Evolutionary conservation across 2,329 filamentous ascomycete genomes (phyloP).

Genomic region (Teratosphaeria epicoccoides): DNA sequence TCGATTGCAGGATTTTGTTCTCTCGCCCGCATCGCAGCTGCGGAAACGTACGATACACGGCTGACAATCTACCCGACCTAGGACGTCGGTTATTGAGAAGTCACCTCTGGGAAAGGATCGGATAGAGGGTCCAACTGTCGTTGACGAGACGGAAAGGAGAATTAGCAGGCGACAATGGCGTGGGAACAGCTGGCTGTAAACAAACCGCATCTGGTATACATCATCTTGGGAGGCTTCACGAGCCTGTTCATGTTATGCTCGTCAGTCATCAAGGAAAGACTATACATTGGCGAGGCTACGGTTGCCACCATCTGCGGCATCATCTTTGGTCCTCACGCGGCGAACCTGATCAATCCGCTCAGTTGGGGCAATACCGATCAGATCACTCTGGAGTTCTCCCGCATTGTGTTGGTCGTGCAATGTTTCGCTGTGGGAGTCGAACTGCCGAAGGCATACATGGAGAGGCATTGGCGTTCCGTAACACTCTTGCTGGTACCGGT

Average conservation of each 20-base stretch:
- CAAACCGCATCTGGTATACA: conserved; percentile 93
- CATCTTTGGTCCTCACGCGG: conserved; percentile 78
- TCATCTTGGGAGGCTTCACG: conserved; percentile 96
- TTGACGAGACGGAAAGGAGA: conserved; percentile 1
- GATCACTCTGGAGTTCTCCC: conserved; percentile 79
- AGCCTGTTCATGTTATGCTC: conserved; percentile 97
- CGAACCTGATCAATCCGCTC: conserved; percentile 64
- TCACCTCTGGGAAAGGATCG: neutral
- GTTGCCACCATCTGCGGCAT: conserved; percentile 81
- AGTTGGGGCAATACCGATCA: conserved; percentile 77
- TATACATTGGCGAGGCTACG: conserved; percentile 98
- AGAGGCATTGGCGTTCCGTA: conserved; percentile 92
- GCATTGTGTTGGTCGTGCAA: conserved; percentile 81
- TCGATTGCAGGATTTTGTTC: conserved; percentile 1
- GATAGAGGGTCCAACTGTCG: neutral
- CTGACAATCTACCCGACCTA: conserved; percentile 8
- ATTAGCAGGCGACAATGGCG: conserved; percentile 9
- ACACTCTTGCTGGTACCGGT: conserved; percentile 79
- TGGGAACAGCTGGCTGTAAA: conserved; percentile 68
- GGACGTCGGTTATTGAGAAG: neutral
- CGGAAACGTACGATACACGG: conserved; percentile 7
- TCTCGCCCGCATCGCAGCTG: conserved; percentile 9
- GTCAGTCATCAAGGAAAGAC: conserved; percentile 91
- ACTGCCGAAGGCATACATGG: conserved; percentile 91
- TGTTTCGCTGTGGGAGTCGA: conserved; percentile 89